A percentile compares a stretch with the other conserved stretches of the same genome.
phyloP scores from a whole-genome alignment of 805 yeast species.

The Wickerhamomyces bisporus region DNA sequence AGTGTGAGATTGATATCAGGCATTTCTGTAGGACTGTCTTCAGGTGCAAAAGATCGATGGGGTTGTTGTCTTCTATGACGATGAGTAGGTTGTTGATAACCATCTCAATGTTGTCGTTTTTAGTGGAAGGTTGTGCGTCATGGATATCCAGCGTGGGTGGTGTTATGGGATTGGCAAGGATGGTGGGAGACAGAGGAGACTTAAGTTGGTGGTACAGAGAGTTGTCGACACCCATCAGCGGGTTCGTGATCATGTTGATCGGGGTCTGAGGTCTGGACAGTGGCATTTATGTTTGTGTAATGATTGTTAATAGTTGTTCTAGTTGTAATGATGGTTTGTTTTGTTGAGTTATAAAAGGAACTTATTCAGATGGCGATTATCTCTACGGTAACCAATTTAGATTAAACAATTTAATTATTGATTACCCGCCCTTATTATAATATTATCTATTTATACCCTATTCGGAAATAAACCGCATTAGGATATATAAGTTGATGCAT shows the following conservation, averaged over 20 bases:
- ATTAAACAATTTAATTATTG: neutral
- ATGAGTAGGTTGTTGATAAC: neutral
- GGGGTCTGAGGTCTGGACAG: neutral
- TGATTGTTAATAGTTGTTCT: neutral
- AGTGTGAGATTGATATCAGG: neutral
- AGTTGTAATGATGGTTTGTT: neutral
- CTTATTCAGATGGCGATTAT: neutral
- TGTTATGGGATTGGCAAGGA: no score
- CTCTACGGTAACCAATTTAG: neutral
- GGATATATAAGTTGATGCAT: neutral
- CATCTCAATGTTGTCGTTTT: neutral
- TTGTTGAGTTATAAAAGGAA: no score
- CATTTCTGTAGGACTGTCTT: neutral
- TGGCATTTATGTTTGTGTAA: neutral
- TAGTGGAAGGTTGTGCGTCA: no score
- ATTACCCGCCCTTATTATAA: neutral
- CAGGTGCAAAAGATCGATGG: neutral
- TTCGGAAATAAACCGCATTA: neutral
- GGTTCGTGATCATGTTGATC: neutral
- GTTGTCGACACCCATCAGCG: neutral
- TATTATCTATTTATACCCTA: neutral
- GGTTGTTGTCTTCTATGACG: neutral
- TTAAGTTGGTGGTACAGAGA: neutral
- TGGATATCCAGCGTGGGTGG: no score
- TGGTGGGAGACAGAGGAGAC: neutral